phyloP scores from a whole-genome alignment of 805 yeast genomes.

The Ascoidea asiatica region DNA sequence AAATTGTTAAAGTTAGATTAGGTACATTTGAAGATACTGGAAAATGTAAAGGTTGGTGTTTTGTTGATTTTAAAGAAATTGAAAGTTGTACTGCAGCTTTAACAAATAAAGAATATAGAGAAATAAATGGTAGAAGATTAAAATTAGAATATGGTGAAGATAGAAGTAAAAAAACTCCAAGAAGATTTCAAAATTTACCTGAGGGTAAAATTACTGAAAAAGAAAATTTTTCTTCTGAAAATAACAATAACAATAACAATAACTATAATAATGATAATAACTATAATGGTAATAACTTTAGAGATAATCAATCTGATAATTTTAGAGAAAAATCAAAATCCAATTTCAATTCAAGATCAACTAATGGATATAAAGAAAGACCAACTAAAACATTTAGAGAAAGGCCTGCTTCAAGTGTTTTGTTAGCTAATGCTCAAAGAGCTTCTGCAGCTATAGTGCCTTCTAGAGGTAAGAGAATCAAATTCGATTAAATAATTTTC shows the following conservation, averaged over 20 bases:
- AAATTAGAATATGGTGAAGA: conserved; percentile 94
- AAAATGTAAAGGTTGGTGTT: conserved; percentile 93
- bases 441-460: conserved; percentile 81
- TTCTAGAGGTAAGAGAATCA: conserved; percentile 78
- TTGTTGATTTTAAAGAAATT: conserved; percentile 72
- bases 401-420: conserved; percentile 66
- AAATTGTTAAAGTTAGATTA: conserved; percentile 74
- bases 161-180: conserved; percentile 65
- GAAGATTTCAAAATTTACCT: conserved; percentile 12
- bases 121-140: too few species aligned
- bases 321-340: conserved; percentile 4
- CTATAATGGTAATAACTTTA: not conserved
- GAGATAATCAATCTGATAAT: conserved; percentile 6
- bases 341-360: too few species aligned
- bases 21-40: conserved; percentile 97
- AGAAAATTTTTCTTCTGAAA: conserved; percentile 8
- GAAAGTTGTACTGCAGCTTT: conserved; percentile 77
- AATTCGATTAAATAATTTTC: conserved; percentile 39
- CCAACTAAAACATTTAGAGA: conserved; percentile 10
- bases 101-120: too few species aligned
- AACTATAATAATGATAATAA: conserved; percentile 15
- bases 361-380: too few species aligned
- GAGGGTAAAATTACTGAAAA: conserved; percentile 1
- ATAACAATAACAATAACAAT: too few species aligned
- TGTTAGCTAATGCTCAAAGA: conserved; percentile 79